Percentiles rank a stretch among this genome's conserved stretches.
Conservation (phyloP, 345 rosid species). For the Rhizophora apiculata region DNA sequence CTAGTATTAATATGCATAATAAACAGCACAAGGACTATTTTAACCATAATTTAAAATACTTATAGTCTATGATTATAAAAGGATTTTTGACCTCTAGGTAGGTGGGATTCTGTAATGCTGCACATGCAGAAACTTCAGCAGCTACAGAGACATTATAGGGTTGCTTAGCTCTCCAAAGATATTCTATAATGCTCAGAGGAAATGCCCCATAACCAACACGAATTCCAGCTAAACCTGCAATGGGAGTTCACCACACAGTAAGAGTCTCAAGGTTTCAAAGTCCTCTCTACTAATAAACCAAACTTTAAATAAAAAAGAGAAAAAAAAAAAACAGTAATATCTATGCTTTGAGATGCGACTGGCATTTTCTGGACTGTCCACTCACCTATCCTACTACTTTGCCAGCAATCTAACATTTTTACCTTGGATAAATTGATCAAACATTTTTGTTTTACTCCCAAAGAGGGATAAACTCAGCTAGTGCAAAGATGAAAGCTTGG, state of each 20-base stretch:
- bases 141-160: constrained; percentile 96
- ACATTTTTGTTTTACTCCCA: too few relatives aligned
- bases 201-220: constrained; percentile 97
- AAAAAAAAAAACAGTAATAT: background rate
- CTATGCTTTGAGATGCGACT: too few relatives aligned
- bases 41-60: background rate
- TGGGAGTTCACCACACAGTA: background rate
- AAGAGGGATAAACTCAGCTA: too few relatives aligned
- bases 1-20: constrained; percentile 11
- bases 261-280: background rate
- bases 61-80: background rate
- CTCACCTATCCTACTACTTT: too few relatives aligned
- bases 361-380: too few relatives aligned
- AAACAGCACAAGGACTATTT: background rate
- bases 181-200: constrained; percentile 78
- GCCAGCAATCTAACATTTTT: too few relatives aligned
- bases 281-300: background rate
- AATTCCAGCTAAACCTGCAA: constrained; percentile 83
- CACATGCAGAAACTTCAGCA: constrained; percentile 90
- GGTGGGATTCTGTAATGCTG: constrained; percentile 65
- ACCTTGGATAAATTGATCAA: too few relatives aligned
- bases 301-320: background rate
- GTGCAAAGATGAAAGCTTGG: too few relatives aligned
- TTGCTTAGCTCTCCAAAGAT: constrained; percentile 89
- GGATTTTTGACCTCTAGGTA: constrained; percentile 59